A percentile compares a stretch with the other conserved stretches of the same genome.
phyloP scores from a whole-genome alignment of 2,329 filamentous ascomycete species.

The Sarocladiaceae sp. region DNA sequence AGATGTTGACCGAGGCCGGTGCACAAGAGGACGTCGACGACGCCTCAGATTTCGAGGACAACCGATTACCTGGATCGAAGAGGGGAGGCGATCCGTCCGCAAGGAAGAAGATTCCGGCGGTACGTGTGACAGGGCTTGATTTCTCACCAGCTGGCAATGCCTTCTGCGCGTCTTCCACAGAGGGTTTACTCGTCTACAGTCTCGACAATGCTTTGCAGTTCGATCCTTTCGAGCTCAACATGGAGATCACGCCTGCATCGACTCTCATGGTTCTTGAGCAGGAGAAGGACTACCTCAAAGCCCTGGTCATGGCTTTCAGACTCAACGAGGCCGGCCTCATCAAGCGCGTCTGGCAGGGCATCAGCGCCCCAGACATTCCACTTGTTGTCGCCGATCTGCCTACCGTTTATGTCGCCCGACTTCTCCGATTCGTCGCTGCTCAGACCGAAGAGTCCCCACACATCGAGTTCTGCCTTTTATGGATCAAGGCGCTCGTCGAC shows the following conservation, averaged over 20 bases:
- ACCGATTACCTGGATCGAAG: conserved; percentile 76
- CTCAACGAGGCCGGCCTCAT: conserved; percentile 83
- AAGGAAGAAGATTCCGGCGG: conserved; percentile 72
- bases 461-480: conserved; percentile 89
- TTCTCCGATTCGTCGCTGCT: conserved; percentile 82
- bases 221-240: conserved; percentile 93
- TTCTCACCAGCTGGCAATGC: conserved; percentile 86
- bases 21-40: conserved; percentile 82
- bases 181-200: conserved; percentile 90
- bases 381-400: conserved; percentile 78
- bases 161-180: conserved; percentile 93
- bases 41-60: conserved; percentile 85
- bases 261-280: conserved; percentile 65
- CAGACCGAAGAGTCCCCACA: conserved; percentile 89
- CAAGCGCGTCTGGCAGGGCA: conserved; percentile 78
- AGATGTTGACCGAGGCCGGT: conserved; percentile 84
- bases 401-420: conserved; percentile 76
- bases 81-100: conserved; percentile 77
- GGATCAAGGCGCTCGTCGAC: conserved; percentile 80
- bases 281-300: conserved; percentile 81
- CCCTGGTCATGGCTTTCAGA: conserved; percentile 94
- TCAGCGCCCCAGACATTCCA: conserved; percentile 69
- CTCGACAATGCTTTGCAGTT: conserved; percentile 81
- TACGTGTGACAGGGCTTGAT: conserved; percentile 77
- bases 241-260: conserved; percentile 85